phyloP scores from a whole-genome alignment of 73 alveolate species.

The Paramecium tetraurelia region DNA sequence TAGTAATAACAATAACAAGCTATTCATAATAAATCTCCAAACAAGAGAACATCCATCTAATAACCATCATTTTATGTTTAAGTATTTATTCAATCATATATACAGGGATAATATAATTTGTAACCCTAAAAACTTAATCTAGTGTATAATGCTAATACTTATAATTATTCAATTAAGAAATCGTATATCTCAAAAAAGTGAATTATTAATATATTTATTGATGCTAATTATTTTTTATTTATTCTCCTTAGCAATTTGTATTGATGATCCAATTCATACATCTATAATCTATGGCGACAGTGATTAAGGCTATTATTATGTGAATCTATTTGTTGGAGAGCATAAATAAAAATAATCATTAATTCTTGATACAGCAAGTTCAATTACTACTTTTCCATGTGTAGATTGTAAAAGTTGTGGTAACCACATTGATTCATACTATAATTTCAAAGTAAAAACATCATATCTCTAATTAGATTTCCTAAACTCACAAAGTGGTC shows the following conservation, averaged over 20 bases:
- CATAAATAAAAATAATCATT: constrained; percentile 50
- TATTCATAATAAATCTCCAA: not conserved
- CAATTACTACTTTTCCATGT: constrained; percentile 93
- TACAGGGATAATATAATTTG: not conserved
- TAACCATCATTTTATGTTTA: not conserved
- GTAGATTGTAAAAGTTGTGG: constrained; percentile 87
- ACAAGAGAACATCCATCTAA: not conserved
- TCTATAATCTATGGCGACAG: not conserved
- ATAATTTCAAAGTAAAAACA: constrained; percentile 32
- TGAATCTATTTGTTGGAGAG: not conserved
- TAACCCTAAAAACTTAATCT: constrained; percentile 12
- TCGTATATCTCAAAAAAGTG: not conserved
- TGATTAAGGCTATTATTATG: constrained; percentile 33
- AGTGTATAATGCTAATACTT: constrained; percentile 35
- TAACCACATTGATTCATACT: constrained; percentile 75
- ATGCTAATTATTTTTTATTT: not conserved
- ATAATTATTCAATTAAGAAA: constrained; percentile 29
- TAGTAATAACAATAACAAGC: not conserved
- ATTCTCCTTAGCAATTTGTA: not conserved
- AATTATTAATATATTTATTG: not conserved
- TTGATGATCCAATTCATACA: not conserved
- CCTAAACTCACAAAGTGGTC: constrained; percentile 50
- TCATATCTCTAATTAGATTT: not conserved
- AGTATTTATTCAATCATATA: not conserved
- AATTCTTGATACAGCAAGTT: constrained; percentile 92